Base-by-base conservation (phyloP, 2,329 filamentous ascomycete species). In the Xylaria sp. region DNA sequence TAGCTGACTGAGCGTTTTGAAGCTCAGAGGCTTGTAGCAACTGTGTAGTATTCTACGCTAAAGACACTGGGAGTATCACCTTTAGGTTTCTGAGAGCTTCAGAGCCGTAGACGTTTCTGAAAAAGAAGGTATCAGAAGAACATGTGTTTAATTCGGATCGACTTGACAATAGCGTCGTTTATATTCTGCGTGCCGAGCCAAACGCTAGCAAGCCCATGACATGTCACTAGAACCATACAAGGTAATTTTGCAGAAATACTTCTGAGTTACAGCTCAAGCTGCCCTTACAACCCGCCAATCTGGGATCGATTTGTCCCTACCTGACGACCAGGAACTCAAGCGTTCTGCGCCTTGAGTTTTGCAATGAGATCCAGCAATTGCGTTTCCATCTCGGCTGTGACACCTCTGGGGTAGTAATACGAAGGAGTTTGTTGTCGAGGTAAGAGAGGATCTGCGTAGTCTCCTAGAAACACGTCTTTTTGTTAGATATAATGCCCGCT, bases 381-480 rank as follows among this genome's bases (percentile, higher is more conserved):
- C 46, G 77, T 74, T 74, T 86, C 85, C 66, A 78, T 79, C 69
- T 84, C 82, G 2, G 74, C 69, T 3, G 83, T 84, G 9, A 84
- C 78, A 1, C 80, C 80, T 20, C 74, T 78, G 0, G 83, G 82
- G 62, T 80, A 79, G 70, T 79, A 72, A 66, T 78, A 72, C 60
- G 81, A 71, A 66, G 75, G 76, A 3, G 79, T 65, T 2, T 76
- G 72, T 56, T 78, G 73, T 28, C 82, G 79, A 28, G 82, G 80
- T 15, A 80, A 72, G 65, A 88, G 78, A 39, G 86, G 86, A 67
- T 88, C 85, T 8, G 81, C 81, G 61, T 84, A 86, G 46, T 83
- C 80, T 63, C 76, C 78, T 78, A 79, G 80, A 56, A 63, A n/a
- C 18, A 60, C 7, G 13, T 50, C 25, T 25, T 37, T 20, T 60